Conservation (phyloP, 306 rosid genomes). For the Medicago lupulina region DNA sequence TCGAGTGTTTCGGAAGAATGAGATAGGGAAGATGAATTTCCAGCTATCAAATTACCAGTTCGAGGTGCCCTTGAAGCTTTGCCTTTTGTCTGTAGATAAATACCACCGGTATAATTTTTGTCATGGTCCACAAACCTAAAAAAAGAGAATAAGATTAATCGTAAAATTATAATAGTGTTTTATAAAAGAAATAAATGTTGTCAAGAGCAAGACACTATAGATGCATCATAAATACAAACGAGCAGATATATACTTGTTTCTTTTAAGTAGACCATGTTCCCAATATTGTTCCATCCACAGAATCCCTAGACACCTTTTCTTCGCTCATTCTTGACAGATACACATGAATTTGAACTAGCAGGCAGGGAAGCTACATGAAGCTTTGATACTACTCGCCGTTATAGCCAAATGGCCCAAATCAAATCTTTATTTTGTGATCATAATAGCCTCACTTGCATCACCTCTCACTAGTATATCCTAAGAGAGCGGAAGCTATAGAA, state of each 20-base stretch:
- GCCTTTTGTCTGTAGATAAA: conserved; percentile 62
- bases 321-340: conserved; percentile 57
- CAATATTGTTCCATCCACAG: conserved; percentile 57
- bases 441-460: conserved; percentile 14
- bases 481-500: conserved; percentile 3
- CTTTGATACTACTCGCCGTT: conserved; percentile 46
- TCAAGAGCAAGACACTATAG: conserved; percentile 29
- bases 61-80: conserved; percentile 79
- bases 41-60: conserved; percentile 59
- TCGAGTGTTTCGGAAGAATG: conserved; percentile 65
- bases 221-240: conserved; percentile 31
- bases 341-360: conserved; percentile 53
- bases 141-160: conserved; percentile 16
- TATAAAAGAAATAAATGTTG: conserved; percentile 17
- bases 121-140: conserved; percentile 62
- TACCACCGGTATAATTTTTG: conserved; percentile 55
- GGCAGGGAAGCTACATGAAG: conserved; percentile 57
- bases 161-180: conserved; percentile 5
- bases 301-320: conserved; percentile 66
- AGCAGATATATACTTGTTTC: conserved; percentile 64
- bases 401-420: conserved; percentile 7
- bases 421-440: conserved; percentile 11
- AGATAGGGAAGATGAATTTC: conserved; percentile 61
- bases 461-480: conserved; percentile 29
- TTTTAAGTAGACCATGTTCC: conserved; percentile 60